Conservation (phyloP, 768 basidiomycete genomes). For the Mycena maculata region DNA sequence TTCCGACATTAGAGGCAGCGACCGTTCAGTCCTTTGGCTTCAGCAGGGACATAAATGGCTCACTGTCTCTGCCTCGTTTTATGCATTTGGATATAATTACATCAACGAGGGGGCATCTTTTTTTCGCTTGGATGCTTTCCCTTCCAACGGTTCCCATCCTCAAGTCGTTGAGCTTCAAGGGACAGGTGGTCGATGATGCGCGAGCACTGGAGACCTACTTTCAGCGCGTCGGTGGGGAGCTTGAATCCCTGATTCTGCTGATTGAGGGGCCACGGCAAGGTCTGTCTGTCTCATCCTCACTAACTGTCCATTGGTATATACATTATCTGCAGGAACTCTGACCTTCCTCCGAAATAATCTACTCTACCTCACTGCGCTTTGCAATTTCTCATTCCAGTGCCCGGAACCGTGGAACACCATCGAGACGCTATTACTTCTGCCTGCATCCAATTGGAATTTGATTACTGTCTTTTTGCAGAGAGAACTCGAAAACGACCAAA, state of each 20-base stretch:
- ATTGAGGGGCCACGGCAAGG: neutral
- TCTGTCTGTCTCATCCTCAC: too few species aligned
- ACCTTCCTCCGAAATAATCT: too few species aligned
- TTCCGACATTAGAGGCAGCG: neutral
- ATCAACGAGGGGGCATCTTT: neutral
- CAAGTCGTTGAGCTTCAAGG: neutral
- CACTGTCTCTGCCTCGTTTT: neutral
- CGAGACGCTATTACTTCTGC: too few species aligned
- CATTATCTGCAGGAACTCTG: too few species aligned
- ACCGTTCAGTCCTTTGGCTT: neutral
- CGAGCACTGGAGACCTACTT: neutral
- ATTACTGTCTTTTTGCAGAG: too few species aligned
- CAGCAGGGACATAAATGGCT: too few species aligned
- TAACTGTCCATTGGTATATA: too few species aligned
- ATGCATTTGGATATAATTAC: neutral
- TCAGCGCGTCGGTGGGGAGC: neutral
- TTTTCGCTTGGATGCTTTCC: neutral
- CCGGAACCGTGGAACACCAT: too few species aligned
- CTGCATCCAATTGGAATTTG: too few species aligned
- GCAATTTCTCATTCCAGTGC: too few species aligned
- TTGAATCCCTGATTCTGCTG: neutral
- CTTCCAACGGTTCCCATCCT: neutral
- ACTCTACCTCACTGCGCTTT: too few species aligned
- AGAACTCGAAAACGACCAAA: too few species aligned
- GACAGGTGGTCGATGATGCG: neutral